Base-by-base conservation (phyloP, 805 yeast species). In the Yamadazyma sp. region DNA sequence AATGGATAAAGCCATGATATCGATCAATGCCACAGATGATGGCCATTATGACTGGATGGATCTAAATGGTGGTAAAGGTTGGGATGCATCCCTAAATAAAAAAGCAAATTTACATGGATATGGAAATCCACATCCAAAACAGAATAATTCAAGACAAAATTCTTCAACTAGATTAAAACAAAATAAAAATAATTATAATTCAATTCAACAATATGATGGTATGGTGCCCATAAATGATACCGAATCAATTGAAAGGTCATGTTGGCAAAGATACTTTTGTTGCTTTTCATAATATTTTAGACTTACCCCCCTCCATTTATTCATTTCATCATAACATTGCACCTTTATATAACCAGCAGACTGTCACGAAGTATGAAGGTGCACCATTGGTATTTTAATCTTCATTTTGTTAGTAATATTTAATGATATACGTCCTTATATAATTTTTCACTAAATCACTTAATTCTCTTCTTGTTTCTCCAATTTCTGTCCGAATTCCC, bases 41-140 rank as follows among this genome's bases (percentile, higher is more conserved):
- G 84, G 77, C 8, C 76, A 73, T 43, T 85, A 81, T 50, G 94
- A 85, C 53, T 83, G 94, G 94, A 76, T 81, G 80, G 80, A 75
- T 48, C 70, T 84, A 47, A 84, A 84, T 53, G 77, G 78, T 33
- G 93, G 93, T 31, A 75, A 75, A 53, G 93, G 93, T 12, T 84
- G 93, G 93, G 87, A 83, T 54, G 73, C 85, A 50, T 55, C 70
- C 41, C 75, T 82, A 41, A 84, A 84, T 55, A 82, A 80, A 56
- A 82, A 86, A 53, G 86, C 86, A 30, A 84, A 84, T 59, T 60
- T 84, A 45, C 87, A 84, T 55, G 94, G 94, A 4, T 84, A 84
- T 54, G 93, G 93, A 18, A 78, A 79, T 54, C 83, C 85, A 33
- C 76, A 68, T 42, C 76, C 77, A 27, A 42, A 35, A 36, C 48